Evolutionary conservation across 2,329 filamentous ascomycete genomes (phyloP), one percentile per base, ranked within the genome.

Genomic region (Calonectria ilicicola): DNA sequence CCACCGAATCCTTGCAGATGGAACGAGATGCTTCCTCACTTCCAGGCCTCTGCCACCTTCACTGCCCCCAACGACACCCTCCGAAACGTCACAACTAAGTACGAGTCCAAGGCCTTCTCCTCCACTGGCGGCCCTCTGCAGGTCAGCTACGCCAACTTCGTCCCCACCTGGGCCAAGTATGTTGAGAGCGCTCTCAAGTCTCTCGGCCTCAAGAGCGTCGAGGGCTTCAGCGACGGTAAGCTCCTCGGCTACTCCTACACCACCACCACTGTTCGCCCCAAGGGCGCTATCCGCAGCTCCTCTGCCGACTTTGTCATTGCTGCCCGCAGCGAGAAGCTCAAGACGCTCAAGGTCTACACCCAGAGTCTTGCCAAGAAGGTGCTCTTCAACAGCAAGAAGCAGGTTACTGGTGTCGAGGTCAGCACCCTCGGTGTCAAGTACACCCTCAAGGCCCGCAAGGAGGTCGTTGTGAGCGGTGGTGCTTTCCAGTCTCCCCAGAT

Each of bases 301-400:
- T 81, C 80, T 2, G 76, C 76, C 1, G 70, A 79, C 32, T 81
- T 77, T 38, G 51, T 81, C n/a, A 77, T 80, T 49, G 29, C 65
- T 14, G 80, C 79, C 0, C 81, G 79, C 5, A 76, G 77, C 14
- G 73, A 76, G 35, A 71, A 77, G 1, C 75, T 77, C n/a, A 77
- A 80, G 0, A 80, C 83, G 9, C 79, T 89, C 3, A 84, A 79
- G 3, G 78, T 89, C 0, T 88, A 85, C 63, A 80, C 78, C 0
- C 69, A 82, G 5, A 87, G 86, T 0, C 79, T 85, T 5, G 88
- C 85, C 2, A 84, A 86, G 74, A 84, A 82, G 49, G 83, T 91
- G 1, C 27, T 88, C 0, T 90, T 89, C 56, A 76, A 86, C 63
- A 46, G 46, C 0, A 73, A 82, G 1, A 85, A 81, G 46, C 84